Evolutionary conservation across 192 early-diverging fungal genomes (phyloP).

Genomic region (Backusella liffmaniae): DNA sequence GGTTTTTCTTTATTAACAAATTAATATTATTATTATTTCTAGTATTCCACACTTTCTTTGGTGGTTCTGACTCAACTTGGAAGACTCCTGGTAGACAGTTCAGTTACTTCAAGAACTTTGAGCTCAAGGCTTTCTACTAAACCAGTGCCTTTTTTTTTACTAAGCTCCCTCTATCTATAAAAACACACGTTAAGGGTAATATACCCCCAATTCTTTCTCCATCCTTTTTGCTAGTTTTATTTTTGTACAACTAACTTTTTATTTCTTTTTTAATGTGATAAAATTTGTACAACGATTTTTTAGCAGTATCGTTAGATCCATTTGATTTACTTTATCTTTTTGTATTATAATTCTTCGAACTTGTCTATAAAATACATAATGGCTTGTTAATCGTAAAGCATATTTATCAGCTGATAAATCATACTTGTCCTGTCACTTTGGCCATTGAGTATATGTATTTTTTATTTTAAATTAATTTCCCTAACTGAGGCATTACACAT

Average conservation of each 20-base stretch:
- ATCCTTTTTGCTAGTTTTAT: slow-evolving; percentile 6
- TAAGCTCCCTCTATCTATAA: slow-evolving; percentile 1
- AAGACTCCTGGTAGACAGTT: slow-evolving; percentile 25
- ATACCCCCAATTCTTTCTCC: neutral
- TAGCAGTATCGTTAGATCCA: neutral
- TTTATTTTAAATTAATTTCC: neutral
- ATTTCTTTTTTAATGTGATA: neutral
- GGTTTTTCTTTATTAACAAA: neutral
- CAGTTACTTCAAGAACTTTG: slow-evolving; percentile 25
- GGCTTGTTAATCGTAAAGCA: neutral
- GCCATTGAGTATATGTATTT: neutral
- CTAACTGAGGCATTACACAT: neutral
- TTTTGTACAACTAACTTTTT: slow-evolving; percentile 4
- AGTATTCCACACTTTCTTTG: slow-evolving; percentile 44
- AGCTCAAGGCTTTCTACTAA: neutral
- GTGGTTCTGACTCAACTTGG: slow-evolving; percentile 27
- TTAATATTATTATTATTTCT: neutral
- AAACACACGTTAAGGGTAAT: slow-evolving; percentile 3
- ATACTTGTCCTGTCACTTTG: neutral
- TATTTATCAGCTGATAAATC: neutral
- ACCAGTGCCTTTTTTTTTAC: neutral
- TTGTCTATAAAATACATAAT: neutral
- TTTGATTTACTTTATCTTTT: neutral
- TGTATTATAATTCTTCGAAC: neutral
- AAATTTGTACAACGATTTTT: slow-evolving; percentile 8